Percentiles rank a stretch among this genome's conserved stretches.
Evolutionary conservation across 306 rosid species (phyloP).

Genomic region (Hippophae gyantsensis): DNA sequence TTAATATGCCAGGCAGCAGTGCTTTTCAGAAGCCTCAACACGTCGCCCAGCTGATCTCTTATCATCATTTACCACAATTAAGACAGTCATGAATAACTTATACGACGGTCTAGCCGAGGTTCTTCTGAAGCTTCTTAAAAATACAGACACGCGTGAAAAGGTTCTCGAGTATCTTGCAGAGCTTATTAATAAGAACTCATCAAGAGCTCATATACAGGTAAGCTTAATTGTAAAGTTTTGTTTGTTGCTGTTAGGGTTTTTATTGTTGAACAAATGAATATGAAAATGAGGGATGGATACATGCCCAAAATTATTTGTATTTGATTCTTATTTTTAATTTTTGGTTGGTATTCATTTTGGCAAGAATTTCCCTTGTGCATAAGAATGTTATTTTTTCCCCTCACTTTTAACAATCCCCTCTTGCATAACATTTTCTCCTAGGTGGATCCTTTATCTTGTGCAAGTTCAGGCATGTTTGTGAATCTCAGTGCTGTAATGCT

Average conservation of each 20-base stretch:
- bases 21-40: slow-evolving; percentile 81
- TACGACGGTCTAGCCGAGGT: slow-evolving; percentile 77
- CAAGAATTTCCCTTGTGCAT: background rate
- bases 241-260: too few relatives aligned
- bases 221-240: background rate
- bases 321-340: background rate
- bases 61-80: slow-evolving; percentile 77
- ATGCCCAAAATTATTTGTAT: too few relatives aligned
- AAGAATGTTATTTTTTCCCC: background rate
- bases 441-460: slow-evolving; percentile 89
- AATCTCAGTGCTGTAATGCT: slow-evolving; percentile 96
- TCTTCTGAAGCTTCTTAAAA: slow-evolving; percentile 69
- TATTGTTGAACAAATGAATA: too few relatives aligned
- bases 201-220: slow-evolving; percentile 98
- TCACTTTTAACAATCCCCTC: background rate
- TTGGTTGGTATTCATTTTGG: background rate
- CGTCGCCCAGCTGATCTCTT: slow-evolving; percentile 73
- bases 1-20: slow-evolving; percentile 62
- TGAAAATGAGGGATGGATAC: too few relatives aligned
- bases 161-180: slow-evolving; percentile 88
- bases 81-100: slow-evolving; percentile 66
- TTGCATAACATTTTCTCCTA: slow-evolving; percentile 17
- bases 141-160: slow-evolving; percentile 70
- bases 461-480: slow-evolving; percentile 99
- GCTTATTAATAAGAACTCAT: slow-evolving; percentile 86